Evolutionary conservation across 176 grass and related monocot genomes (phyloP), one percentile per base, ranked within the genome.

Genomic region (Carex parvula): DNA sequence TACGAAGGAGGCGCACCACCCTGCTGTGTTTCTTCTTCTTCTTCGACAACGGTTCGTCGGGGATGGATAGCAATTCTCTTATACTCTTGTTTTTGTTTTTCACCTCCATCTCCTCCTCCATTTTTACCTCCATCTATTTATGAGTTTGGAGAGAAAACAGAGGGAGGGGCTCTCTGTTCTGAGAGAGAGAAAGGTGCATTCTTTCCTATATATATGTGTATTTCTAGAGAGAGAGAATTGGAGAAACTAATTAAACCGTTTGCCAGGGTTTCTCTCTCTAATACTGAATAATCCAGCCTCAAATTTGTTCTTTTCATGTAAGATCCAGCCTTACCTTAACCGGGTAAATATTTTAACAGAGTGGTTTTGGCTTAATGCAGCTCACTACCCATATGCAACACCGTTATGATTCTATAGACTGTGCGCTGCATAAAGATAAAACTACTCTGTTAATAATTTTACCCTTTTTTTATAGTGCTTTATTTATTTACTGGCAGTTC

Each of bases 41-140:
- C 20, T 22, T 52, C 39, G 22, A 50, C 16, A 39, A 33, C 39
- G 70, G 70, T 41, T 50, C 3, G 11, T 75, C n/a, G 16, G 70
- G 44, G 16, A 75, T 75, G 16, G 70, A 46, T 50, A 48, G 37
- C 70, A 75, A 75, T 75, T 75, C 70, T 75, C 15, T 22, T 8
- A 75, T 46, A 35, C 9, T 46, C 1, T 75, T 75, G 0, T 24
- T 75, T 4, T 48, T 50, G 70, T 35, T 75, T 33, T n/a, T 64
- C 2, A 30, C 4, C 11, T 32, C 62, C 62, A 30, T 64, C 9
- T 50, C 44, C 44, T 9, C 2, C 44, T 48, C 44, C 44, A 48
- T 48, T 48, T 48, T 48, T 8, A 10, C 44, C 44, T 48, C 44
- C 44, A 48, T 48, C 46, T 44, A 44, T 44, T 44, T 44, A 8